A percentile compares a stretch with the other conserved stretches of the same genome.
Evolutionary conservation across 1,284 basidiomycete species (phyloP).

Genomic region (Bjerkandera adusta): DNA sequence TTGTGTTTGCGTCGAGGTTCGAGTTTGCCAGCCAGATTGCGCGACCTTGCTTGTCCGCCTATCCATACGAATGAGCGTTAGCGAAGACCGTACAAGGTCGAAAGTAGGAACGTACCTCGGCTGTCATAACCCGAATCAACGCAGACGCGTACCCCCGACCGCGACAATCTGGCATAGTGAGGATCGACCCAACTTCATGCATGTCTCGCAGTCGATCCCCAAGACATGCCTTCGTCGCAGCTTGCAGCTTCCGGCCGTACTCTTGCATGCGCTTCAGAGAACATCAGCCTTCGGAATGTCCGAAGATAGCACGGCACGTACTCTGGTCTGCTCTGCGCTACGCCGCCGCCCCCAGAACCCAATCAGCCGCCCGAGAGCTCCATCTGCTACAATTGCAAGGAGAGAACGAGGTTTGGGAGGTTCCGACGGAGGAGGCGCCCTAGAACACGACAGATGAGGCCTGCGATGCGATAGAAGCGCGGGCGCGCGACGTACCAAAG

Average conservation of each 20-base stretch:
- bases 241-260: neutral
- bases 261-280: neutral
- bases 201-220: neutral
- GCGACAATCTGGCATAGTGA: neutral
- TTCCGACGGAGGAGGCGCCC: neutral
- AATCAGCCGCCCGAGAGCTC: neutral
- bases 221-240: neutral
- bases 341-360: neutral
- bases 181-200: neutral
- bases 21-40: neutral
- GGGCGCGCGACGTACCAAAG: neutral
- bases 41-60: neutral
- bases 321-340: neutral
- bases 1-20: neutral
- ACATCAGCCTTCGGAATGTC: too few relatives aligned
- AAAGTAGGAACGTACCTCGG: neutral
- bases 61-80: neutral
- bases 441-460: neutral
- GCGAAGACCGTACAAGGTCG: neutral
- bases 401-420: neutral
- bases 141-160: slow-evolving; percentile 2
- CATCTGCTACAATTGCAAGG: neutral
- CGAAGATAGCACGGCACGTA: neutral
- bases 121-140: neutral
- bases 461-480: too few relatives aligned